Evolutionary conservation across 2,329 filamentous ascomycete genomes (phyloP).

Genomic region (Ophiostoma australiae): DNA sequence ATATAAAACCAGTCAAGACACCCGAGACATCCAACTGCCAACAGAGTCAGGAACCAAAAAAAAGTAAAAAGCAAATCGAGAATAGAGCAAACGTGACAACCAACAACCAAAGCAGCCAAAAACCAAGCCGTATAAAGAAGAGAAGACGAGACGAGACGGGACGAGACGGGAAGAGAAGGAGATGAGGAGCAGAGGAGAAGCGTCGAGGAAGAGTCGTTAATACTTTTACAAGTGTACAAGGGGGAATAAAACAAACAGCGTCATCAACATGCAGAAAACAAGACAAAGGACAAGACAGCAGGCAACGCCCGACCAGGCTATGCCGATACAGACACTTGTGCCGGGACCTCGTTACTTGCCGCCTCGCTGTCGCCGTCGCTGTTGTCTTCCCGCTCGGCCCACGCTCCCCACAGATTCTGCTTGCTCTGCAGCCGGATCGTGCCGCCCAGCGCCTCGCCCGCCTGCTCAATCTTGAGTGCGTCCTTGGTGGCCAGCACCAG

Average conservation of each 20-base stretch:
- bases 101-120: slow-evolving; percentile 11
- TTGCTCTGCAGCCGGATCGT: slow-evolving; percentile 83
- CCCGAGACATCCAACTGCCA: neutral
- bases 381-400: slow-evolving; percentile 62
- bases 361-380: neutral
- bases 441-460: slow-evolving; percentile 64
- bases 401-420: slow-evolving; percentile 91
- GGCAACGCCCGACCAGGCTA: neutral
- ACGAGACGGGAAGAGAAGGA: neutral
- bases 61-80: no score
- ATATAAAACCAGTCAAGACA: neutral
- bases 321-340: slow-evolving; percentile 17
- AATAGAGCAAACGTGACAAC: neutral
- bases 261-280: neutral
- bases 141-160: neutral
- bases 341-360: neutral
- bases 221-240: slow-evolving; percentile 16
- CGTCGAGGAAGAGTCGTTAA: neutral
- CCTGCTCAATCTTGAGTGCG: slow-evolving; percentile 93
- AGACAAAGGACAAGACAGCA: neutral
- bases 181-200: neutral
- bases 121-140: neutral
- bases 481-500: slow-evolving; percentile 96
- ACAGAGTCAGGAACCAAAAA: neutral
- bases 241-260: slow-evolving; percentile 15